Conservation (phyloP, 225 moss, liverwort and hornwort genomes). For the Polytrichum commune region DNA sequence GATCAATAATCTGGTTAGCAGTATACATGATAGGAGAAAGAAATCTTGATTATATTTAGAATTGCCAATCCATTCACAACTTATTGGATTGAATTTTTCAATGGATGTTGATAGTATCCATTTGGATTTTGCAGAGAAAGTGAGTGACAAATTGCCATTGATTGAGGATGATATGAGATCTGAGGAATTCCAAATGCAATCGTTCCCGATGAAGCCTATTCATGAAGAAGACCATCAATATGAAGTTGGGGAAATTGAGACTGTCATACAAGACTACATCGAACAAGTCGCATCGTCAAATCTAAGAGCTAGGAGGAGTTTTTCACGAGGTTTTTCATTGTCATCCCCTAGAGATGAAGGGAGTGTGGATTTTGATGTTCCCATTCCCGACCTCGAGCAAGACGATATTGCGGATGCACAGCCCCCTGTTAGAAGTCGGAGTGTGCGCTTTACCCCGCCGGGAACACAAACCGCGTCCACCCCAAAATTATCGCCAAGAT, state of each 20-base stretch:
- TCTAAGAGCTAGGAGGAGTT: constrained; percentile 5
- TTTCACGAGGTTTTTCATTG: background rate
- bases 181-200: constrained; percentile 21
- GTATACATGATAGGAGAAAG: too few species aligned
- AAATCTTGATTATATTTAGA: too few species aligned
- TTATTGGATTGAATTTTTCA: too few species aligned
- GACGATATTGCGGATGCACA: background rate
- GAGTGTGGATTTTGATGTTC: background rate
- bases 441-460: background rate
- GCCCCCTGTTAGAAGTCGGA: background rate
- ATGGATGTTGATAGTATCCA: background rate
- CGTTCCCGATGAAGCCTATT: constrained; percentile 1
- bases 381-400: background rate
- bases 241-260: background rate
- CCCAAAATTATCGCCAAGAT: background rate
- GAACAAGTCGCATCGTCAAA: constrained; percentile 7
- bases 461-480: background rate
- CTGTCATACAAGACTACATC: constrained; percentile 14
- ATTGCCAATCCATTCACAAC: too few species aligned
- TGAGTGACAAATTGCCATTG: constrained; percentile 10
- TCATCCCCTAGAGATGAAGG: background rate
- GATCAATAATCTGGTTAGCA: too few species aligned
- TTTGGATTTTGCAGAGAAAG: background rate
- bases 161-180: constrained; percentile 7
- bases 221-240: background rate